Evolutionary conservation across 2,329 filamentous ascomycete genomes (phyloP), one percentile per base, ranked within the genome.

Genomic region (Diaporthe destruens): DNA sequence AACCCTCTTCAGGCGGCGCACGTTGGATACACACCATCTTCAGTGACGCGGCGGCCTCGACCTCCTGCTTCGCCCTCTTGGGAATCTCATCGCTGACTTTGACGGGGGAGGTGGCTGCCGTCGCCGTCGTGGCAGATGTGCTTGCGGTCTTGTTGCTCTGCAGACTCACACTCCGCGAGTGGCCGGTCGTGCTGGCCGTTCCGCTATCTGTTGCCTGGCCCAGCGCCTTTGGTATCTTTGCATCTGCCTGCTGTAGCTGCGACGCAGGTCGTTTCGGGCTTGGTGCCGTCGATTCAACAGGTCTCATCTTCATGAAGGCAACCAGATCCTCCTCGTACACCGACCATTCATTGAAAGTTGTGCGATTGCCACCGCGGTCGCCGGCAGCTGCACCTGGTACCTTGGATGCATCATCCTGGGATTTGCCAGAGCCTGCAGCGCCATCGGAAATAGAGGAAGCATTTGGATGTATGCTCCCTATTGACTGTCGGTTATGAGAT

Each of bases 11-110:
- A 4, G 20, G 39, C 20, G 6, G n/a, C 25, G 54, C 47, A 7
- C 72, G 69, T 49, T 68, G 74, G n/a, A 75, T 66, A 47, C 74
- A 74, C 18, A 75, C 65, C 42, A 75, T 53, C 23, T 75, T 75
- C n/a, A 75, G 44, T 25, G 74, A 75, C n/a, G 70, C 74, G 11
- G 71, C 66, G 23, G 73, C 73, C 55, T 72, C 73, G 23, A 73
- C 29, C 32, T 72, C 72, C n/a, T 68, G 54, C 47, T 23, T 68
- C 39, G 36, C 25, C 39, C 49, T 63, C 2, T n/a, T 44, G 8
- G 69, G 18, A 47, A 47, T 6, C 44, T 54, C 32, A n/a, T 65
- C 36, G 6, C 42, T 57, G 14, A 16, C 16, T 6, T 42, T 67
- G 5, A 18, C 68, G 1, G 67, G 36, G 12, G 49, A 47, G 16